These are phyloP conservation scores for Ophiostoma triangulosporum DNA, from an alignment of 2,329 filamentous ascomycete species.

Conservation along the genomic window DNA sequence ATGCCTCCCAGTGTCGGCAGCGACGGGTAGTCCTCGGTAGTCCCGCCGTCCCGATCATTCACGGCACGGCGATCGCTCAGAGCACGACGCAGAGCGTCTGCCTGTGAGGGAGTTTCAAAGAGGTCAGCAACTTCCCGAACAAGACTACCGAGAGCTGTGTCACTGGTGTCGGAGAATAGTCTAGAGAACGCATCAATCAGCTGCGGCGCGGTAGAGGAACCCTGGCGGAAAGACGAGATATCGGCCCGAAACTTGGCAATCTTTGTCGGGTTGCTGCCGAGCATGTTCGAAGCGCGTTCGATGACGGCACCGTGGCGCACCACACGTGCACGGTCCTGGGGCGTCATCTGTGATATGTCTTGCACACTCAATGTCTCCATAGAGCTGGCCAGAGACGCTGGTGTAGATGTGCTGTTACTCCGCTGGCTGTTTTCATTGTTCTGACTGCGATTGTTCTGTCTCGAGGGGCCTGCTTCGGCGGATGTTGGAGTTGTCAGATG, in stretches of 20 bases:
- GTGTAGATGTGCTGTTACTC: not conserved
- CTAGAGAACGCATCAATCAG: conserved; percentile 81
- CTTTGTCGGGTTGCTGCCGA: conserved; percentile 64
- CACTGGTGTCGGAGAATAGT: conserved; percentile 65
- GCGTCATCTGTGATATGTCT: conserved; percentile 41
- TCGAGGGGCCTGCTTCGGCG: not conserved
- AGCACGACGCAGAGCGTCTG: conserved; percentile 59
- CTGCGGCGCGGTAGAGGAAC: conserved; percentile 54
- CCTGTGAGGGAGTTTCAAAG: conserved; percentile 71
- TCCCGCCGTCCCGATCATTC: not conserved
- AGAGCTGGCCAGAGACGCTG: conserved; percentile 17
- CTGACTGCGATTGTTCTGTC: not conserved
- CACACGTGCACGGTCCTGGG: conserved; percentile 68
- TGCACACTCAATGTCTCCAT: conserved; percentile 39
- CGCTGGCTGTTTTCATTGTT: not conserved
- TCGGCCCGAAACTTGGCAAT: conserved; percentile 63
- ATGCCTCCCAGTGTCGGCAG: conserved; percentile 63
- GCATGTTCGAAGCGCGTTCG: conserved; percentile 68
- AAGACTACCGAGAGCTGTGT: conserved; percentile 72
- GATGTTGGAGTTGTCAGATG: conserved; percentile 47
- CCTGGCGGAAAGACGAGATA: conserved; percentile 65
- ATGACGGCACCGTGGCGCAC: conserved; percentile 74
- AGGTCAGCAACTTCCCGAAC: conserved; percentile 86
- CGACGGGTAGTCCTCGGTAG: conserved; percentile 90
- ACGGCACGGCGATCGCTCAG: conserved; percentile 91